phyloP scores from a whole-genome alignment of 805 yeast species.

The Wickerhamiella cacticola region DNA sequence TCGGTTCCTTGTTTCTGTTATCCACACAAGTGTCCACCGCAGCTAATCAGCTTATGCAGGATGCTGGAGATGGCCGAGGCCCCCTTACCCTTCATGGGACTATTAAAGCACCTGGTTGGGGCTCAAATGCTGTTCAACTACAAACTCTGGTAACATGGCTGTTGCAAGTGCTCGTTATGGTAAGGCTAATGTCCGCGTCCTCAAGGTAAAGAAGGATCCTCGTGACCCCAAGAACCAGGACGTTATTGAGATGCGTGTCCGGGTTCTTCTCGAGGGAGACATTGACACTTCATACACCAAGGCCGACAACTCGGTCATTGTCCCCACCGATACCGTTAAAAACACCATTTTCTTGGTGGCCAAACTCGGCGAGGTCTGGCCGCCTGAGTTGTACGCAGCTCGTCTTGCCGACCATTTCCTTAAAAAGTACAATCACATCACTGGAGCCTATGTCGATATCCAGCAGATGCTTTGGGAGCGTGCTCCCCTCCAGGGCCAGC shows the following conservation, averaged over 20 bases:
- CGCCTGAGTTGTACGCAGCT: constrained; percentile 82
- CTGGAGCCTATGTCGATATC: constrained; percentile 55
- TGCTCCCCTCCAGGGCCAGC: constrained; percentile 57
- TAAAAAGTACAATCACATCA: constrained; percentile 61
- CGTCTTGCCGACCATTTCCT: constrained; percentile 73
- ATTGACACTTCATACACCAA: constrained; percentile 72
- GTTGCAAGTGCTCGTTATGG: constrained; percentile 43
- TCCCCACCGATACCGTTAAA: constrained; percentile 89
- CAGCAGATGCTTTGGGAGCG: constrained; percentile 73
- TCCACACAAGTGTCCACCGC: too few relatives aligned
- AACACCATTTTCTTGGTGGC: constrained; percentile 80
- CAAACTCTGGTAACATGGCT: too few relatives aligned
- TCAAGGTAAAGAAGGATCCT: constrained; percentile 75
- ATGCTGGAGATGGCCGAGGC: constrained; percentile 11
- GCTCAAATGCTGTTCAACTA: too few relatives aligned
- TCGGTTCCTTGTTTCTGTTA: too few relatives aligned
- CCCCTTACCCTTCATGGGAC: neutral
- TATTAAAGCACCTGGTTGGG: constrained; percentile 1
- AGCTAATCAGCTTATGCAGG: too few relatives aligned
- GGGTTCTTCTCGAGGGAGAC: constrained; percentile 61
- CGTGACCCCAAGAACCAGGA: constrained; percentile 62
- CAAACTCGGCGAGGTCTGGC: constrained; percentile 73
- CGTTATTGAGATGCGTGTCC: constrained; percentile 74
- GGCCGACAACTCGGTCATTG: constrained; percentile 81
- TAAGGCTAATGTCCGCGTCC: constrained; percentile 82